Evolutionary conservation across 2,329 filamentous ascomycete species (phyloP).

Genomic region (Colletotrichum cuscutae): DNA sequence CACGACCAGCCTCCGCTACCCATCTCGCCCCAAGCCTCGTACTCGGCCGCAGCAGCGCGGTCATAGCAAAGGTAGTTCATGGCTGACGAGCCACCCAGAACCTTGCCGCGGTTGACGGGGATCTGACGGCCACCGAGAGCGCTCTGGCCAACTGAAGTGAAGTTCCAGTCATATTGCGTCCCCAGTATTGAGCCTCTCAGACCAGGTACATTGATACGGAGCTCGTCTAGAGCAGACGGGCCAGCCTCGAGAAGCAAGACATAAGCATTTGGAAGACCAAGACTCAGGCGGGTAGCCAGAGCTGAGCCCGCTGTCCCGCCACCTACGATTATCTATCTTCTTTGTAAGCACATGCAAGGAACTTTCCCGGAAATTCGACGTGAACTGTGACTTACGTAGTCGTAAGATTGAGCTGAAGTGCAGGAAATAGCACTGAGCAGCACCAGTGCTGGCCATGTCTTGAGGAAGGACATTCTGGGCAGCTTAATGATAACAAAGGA

Average conservation of each 20-base stretch:
- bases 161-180: slow-evolving; percentile 52
- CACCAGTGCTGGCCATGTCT: slow-evolving; percentile 4
- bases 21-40: slow-evolving; percentile 49
- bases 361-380: background rate
- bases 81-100: slow-evolving; percentile 59
- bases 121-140: slow-evolving; percentile 52
- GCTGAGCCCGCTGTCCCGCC: slow-evolving; percentile 18
- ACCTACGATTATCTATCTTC: slow-evolving; percentile 11
- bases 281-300: slow-evolving; percentile 41
- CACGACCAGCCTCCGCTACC: slow-evolving; percentile 49
- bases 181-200: slow-evolving; percentile 43
- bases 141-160: slow-evolving; percentile 53
- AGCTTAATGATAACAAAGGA: background rate
- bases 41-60: slow-evolving; percentile 47
- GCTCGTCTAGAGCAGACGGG: slow-evolving; percentile 41
- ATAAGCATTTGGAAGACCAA: slow-evolving; percentile 41
- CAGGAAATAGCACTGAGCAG: slow-evolving; percentile 9
- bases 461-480: background rate
- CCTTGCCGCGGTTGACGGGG: slow-evolving; percentile 56
- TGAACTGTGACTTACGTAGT: slow-evolving; percentile 37
- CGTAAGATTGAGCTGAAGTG: slow-evolving; percentile 32
- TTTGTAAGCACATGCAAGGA: background rate
- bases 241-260: slow-evolving; percentile 46
- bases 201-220: slow-evolving; percentile 45
- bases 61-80: slow-evolving; percentile 57